A percentile compares a stretch with the other conserved stretches of the same genome.
phyloP scores from a whole-genome alignment of 1,284 basidiomycete genomes.

The Mycosarcoma mackinlayi region DNA sequence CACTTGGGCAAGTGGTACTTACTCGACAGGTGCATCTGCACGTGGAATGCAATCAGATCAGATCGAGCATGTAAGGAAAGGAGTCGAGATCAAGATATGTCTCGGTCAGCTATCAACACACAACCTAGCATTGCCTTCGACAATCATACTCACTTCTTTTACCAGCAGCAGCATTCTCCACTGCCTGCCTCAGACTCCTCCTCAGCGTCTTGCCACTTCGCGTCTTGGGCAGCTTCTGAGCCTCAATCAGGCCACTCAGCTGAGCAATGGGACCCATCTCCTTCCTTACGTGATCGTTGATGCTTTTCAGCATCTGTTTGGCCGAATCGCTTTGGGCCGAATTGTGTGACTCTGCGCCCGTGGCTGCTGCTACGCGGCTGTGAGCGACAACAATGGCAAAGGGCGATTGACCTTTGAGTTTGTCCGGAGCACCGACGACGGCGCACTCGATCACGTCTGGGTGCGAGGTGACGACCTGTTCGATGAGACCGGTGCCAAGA shows the following conservation, averaged over 20 bases:
- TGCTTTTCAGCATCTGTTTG: constrained; percentile 50
- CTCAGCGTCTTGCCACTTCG: constrained; percentile 61
- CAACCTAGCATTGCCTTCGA: too few relatives aligned
- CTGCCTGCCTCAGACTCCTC: constrained; percentile 48
- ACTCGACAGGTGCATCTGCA: constrained; percentile 46
- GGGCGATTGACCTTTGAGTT: constrained; percentile 64
- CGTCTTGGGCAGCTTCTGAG: constrained; percentile 63
- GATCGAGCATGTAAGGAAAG: neutral
- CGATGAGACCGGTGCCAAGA: constrained; percentile 60
- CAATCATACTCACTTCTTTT: constrained; percentile 33
- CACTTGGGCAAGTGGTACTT: constrained; percentile 8
- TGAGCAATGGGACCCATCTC: constrained; percentile 64
- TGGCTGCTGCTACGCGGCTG: constrained; percentile 19
- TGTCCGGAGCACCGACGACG: constrained; percentile 64
- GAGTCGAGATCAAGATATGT: neutral
- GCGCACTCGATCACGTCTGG: constrained; percentile 61
- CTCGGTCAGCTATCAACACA: neutral
- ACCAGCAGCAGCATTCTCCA: constrained; percentile 56
- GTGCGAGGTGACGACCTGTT: constrained; percentile 55
- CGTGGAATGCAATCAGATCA: too few relatives aligned
- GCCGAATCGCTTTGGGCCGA: constrained; percentile 28
- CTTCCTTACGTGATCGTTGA: constrained; percentile 58
- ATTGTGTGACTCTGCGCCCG: constrained; percentile 26
- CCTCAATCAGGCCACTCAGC: constrained; percentile 48
- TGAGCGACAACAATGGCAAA: constrained; percentile 61